These are phyloP conservation scores for Cornus florida DNA, from an alignment of 148 eudicot genomes.

Conservation along the genomic window DNA sequence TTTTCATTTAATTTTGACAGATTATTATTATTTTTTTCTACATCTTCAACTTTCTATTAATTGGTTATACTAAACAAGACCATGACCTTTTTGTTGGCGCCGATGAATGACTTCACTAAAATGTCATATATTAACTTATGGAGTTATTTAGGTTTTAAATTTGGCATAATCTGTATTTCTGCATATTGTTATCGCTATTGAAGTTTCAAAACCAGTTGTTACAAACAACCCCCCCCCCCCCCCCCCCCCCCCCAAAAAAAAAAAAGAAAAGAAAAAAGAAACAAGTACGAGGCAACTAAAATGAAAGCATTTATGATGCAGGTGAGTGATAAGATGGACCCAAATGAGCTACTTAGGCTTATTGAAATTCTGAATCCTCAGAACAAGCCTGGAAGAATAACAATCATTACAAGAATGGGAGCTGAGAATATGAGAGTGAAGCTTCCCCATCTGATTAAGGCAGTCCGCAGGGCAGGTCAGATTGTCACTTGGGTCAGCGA, in stretches of 20 bases:
- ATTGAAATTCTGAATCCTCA: slow-evolving; percentile 70
- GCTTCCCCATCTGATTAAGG: slow-evolving; percentile 69
- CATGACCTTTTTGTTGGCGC: background rate
- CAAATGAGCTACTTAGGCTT: slow-evolving; percentile 69
- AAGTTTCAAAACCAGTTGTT: too few relatives aligned
- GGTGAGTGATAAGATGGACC: slow-evolving; percentile 80
- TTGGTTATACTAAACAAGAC: background rate
- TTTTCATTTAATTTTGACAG: background rate
- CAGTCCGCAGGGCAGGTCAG: slow-evolving; percentile 68
- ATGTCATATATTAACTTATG: background rate
- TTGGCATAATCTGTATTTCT: background rate
- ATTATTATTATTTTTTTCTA: background rate
- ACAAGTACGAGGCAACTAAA: background rate
- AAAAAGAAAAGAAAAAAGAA: too few relatives aligned
- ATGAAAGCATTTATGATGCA: slow-evolving; percentile 12
- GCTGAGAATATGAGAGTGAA: slow-evolving; percentile 79
- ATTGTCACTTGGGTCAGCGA: slow-evolving; percentile 71
- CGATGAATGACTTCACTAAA: background rate
- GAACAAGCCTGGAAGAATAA: slow-evolving; percentile 71
- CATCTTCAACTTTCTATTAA: background rate
- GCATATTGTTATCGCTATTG: too few relatives aligned
- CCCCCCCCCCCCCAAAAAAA: too few relatives aligned
- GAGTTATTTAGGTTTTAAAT: background rate
- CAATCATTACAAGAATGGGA: slow-evolving; percentile 70
- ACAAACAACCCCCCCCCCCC: too few relatives aligned